Conservation (phyloP, 2,329 filamentous ascomycete species). For the Pseudopithomyces maydicus region DNA sequence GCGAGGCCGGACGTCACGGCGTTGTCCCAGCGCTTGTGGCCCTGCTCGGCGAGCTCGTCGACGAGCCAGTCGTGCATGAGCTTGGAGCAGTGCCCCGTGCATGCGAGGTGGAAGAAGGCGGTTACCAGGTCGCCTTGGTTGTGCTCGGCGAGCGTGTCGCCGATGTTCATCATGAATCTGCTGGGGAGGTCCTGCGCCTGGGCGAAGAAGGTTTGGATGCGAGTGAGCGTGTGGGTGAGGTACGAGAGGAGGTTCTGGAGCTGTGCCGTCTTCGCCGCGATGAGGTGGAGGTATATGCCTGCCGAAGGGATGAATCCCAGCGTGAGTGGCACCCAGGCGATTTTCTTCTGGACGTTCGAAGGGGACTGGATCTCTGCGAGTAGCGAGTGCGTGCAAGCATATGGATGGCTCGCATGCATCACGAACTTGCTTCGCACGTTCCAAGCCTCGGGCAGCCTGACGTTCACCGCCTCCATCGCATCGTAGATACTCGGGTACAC, state of each 20-base stretch:
- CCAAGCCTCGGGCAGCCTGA: constrained; percentile 56
- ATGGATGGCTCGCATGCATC: constrained; percentile 72
- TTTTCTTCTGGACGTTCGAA: constrained; percentile 33
- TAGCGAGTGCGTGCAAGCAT: constrained; percentile 76
- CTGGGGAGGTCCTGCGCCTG: constrained; percentile 78
- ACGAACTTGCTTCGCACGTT: constrained; percentile 55
- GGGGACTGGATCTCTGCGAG: constrained; percentile 58
- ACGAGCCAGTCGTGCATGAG: constrained; percentile 86
- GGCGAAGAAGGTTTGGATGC: constrained; percentile 83
- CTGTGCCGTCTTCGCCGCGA: constrained; percentile 85
- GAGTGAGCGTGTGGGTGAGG: constrained; percentile 76
- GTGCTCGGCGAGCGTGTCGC: constrained; percentile 73
- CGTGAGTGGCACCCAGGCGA: constrained; percentile 69
- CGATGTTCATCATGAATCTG: constrained; percentile 77
- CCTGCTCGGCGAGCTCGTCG: constrained; percentile 72
- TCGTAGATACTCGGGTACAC: constrained; percentile 84
- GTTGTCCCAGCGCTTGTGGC: constrained; percentile 95
- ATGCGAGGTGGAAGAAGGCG: constrained; percentile 80
- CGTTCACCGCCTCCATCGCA: constrained; percentile 77
- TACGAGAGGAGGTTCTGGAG: constrained; percentile 87
- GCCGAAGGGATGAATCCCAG: constrained; percentile 80
- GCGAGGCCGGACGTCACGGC: constrained; percentile 78
- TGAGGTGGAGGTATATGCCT: constrained; percentile 78
- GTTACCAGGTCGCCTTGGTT: constrained; percentile 70
- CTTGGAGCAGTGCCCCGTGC: constrained; percentile 79